phyloP scores from a whole-genome alignment of 805 yeast species.

The Scheffersomyces coipomensis region DNA sequence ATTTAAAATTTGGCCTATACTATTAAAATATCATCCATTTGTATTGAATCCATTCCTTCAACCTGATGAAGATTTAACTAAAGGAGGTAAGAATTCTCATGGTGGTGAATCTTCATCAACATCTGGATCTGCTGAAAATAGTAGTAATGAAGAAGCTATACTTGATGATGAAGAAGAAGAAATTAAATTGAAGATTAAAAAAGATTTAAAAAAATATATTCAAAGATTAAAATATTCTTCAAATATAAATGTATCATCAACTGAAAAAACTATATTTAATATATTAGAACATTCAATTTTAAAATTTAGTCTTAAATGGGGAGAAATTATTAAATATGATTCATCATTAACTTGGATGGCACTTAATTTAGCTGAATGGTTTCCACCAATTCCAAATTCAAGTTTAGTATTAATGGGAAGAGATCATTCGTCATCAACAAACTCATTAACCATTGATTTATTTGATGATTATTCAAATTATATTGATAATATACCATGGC shows the following conservation, averaged over 20 bases:
- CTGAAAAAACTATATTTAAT: slow-evolving; percentile 54
- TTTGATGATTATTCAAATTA: slow-evolving; percentile 39
- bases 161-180: slow-evolving; percentile 16
- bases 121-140: background rate
- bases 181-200: slow-evolving; percentile 38
- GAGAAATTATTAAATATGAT: slow-evolving; percentile 71
- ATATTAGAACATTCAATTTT: slow-evolving; percentile 59
- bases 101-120: slow-evolving; percentile 3
- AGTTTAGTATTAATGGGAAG: slow-evolving; percentile 57
- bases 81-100: background rate
- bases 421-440: slow-evolving; percentile 30
- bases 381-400: slow-evolving; percentile 60
- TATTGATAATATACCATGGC: slow-evolving; percentile 27
- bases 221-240: slow-evolving; percentile 39
- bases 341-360: slow-evolving; percentile 88
- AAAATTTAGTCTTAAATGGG: slow-evolving; percentile 76
- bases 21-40: slow-evolving; percentile 81
- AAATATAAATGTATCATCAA: slow-evolving; percentile 25
- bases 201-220: slow-evolving; percentile 63
- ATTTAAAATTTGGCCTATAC: slow-evolving; percentile 78
- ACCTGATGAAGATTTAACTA: slow-evolving; percentile 46
- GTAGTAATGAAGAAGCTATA: background rate
- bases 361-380: slow-evolving; percentile 84
- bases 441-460: slow-evolving; percentile 28
- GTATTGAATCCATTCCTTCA: slow-evolving; percentile 72